Percentiles rank a stretch among this genome's conserved stretches.
Conservation (phyloP, 345 rosid genomes). For the Syzygium aromaticum region DNA sequence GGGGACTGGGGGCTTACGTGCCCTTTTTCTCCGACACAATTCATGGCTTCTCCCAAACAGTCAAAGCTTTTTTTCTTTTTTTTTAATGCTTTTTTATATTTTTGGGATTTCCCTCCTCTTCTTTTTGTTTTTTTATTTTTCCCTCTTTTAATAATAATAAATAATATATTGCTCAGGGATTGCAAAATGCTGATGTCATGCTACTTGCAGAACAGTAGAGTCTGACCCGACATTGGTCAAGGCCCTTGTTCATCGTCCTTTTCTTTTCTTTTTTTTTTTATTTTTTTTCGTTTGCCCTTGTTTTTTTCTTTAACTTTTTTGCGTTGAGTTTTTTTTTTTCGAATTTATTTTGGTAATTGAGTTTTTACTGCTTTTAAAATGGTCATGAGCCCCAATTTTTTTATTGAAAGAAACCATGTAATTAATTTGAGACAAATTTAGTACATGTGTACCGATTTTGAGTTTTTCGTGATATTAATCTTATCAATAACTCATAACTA, state of each 20-base stretch:
- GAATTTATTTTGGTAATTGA: background rate
- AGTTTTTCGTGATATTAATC: no score
- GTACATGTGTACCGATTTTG: no score
- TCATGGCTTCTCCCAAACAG: background rate
- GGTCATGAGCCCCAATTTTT: background rate
- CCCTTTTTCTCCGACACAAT: background rate
- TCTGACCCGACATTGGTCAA: background rate
- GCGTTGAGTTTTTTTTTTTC: background rate
- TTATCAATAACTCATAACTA: no score
- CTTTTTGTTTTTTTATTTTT: background rate
- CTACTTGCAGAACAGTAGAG: background rate
- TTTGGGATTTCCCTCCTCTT: background rate
- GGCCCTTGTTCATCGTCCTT: background rate
- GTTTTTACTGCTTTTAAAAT: background rate
- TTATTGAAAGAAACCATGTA: background rate
- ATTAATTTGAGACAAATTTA: background rate
- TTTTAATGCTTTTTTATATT: background rate
- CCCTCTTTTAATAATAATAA: background rate
- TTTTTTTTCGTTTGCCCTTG: background rate
- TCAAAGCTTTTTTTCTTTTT: background rate
- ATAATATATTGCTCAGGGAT: background rate
- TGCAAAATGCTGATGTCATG: background rate
- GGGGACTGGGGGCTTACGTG: background rate
- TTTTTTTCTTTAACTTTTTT: background rate
- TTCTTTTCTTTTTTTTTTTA: background rate